Conservation (phyloP, 2,329 filamentous ascomycete species). For the Waltergamsia citrina region DNA sequence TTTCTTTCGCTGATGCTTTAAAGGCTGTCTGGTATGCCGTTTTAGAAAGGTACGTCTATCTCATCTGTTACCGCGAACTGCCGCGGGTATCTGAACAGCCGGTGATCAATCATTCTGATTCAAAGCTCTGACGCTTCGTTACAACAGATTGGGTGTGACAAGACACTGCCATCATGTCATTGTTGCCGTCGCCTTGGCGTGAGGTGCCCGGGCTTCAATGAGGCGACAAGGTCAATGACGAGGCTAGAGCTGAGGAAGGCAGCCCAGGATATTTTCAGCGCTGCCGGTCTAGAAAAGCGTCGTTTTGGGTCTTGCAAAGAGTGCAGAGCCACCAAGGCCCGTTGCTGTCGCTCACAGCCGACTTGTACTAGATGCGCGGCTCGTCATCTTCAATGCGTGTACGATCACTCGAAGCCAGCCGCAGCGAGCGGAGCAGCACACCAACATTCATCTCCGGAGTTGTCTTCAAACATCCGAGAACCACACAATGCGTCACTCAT, state of each 20-base stretch:
- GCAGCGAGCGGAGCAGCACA: too few species aligned
- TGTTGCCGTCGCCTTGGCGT: background rate
- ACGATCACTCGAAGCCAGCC: too few species aligned
- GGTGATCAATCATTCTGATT: too few species aligned
- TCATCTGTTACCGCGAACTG: too few species aligned
- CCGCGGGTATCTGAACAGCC: too few species aligned
- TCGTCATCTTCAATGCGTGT: background rate
- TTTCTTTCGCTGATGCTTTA: background rate
- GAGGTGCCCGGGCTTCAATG: background rate
- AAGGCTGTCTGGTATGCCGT: background rate
- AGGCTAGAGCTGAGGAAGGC: background rate
- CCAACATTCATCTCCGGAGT: too few species aligned
- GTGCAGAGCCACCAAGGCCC: background rate
- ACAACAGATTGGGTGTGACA: background rate
- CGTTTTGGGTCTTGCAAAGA: background rate
- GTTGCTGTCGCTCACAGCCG: background rate
- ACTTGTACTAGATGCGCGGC: background rate
- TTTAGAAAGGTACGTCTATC: background rate
- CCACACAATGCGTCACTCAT: too few species aligned
- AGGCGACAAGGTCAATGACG: background rate
- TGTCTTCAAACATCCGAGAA: too few species aligned
- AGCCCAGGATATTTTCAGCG: background rate
- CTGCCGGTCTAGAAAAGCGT: background rate
- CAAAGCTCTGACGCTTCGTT: too few species aligned
- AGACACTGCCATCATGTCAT: background rate